These are phyloP conservation scores for Tylopilus sp. DNA, from an alignment of 1,284 basidiomycete species.

Conservation along the genomic window DNA sequence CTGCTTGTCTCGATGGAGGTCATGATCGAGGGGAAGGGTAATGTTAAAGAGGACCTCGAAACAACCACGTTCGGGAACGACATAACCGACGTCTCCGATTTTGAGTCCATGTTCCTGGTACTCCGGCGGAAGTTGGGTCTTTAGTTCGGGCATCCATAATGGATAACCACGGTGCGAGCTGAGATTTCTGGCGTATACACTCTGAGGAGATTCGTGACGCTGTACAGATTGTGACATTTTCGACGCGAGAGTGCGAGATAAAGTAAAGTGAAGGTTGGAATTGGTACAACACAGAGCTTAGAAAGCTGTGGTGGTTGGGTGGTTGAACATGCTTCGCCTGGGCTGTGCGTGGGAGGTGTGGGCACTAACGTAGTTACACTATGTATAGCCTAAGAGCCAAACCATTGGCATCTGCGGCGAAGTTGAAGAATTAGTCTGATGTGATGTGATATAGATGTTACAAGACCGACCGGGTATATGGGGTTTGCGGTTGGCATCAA, in stretches of 20 bases:
- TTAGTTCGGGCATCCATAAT: conserved; percentile 5
- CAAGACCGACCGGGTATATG: too few relatives aligned
- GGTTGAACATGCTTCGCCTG: background rate
- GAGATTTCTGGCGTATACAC: conserved; percentile 4
- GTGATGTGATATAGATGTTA: too few relatives aligned
- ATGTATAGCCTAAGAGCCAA: too few relatives aligned
- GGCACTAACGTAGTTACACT: too few relatives aligned
- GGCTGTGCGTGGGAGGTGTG: background rate
- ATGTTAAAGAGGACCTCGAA: background rate
- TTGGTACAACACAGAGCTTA: background rate
- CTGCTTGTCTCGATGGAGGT: background rate
- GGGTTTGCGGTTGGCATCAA: too few relatives aligned
- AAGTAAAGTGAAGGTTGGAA: background rate
- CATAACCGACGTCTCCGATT: conserved; percentile 13
- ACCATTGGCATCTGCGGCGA: too few relatives aligned
- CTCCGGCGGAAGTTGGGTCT: background rate
- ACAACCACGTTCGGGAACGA: background rate
- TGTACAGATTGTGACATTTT: background rate
- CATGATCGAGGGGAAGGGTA: background rate
- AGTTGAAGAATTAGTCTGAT: too few relatives aligned
- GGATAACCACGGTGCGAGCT: conserved; percentile 3
- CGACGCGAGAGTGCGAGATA: background rate
- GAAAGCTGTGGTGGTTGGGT: background rate
- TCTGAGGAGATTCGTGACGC: background rate
- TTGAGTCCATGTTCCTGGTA: conserved; percentile 3